A percentile compares a stretch with the other conserved stretches of the same genome.
Evolutionary conservation across 257 asterid genomes (phyloP).

Genomic region (Solanum tarapatanum): DNA sequence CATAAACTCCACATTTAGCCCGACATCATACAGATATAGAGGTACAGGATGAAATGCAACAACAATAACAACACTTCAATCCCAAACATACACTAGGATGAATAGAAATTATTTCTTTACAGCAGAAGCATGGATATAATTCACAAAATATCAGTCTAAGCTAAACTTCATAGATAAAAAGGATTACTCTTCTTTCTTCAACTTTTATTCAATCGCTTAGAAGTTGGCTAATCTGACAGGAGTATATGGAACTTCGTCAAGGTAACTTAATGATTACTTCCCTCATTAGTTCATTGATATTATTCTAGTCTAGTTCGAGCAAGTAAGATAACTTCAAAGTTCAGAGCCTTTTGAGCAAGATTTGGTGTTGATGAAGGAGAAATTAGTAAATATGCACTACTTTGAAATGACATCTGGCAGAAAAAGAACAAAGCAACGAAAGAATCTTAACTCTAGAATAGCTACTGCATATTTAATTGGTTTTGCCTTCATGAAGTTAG

Average conservation of each 20-base stretch:
- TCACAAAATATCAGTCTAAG: not conserved
- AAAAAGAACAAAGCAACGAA: not conserved
- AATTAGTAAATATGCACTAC: not conserved
- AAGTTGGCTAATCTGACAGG: not conserved
- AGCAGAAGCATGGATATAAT: not conserved
- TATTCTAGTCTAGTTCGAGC: not conserved
- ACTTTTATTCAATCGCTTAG: not conserved
- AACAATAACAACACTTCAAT: not conserved
- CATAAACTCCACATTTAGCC: not conserved
- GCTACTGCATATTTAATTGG: not conserved
- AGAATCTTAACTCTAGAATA: not conserved
- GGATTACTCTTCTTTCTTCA: not conserved
- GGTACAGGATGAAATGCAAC: not conserved
- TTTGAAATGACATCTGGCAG: not conserved
- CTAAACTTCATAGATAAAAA: not conserved
- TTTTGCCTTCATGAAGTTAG: not conserved
- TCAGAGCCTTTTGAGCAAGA: not conserved
- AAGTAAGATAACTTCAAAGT: not conserved
- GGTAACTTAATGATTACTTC: not conserved
- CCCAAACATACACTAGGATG: not conserved
- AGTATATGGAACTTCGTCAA: not conserved
- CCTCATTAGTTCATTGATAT: not conserved
- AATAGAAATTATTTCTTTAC: too few species aligned
- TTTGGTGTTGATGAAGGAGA: not conserved
- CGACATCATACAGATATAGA: not conserved